A percentile compares a stretch with the other conserved stretches of the same genome.
Conservation (phyloP, 129 eudicot species). For the Chrysanthemum makinoi region DNA sequence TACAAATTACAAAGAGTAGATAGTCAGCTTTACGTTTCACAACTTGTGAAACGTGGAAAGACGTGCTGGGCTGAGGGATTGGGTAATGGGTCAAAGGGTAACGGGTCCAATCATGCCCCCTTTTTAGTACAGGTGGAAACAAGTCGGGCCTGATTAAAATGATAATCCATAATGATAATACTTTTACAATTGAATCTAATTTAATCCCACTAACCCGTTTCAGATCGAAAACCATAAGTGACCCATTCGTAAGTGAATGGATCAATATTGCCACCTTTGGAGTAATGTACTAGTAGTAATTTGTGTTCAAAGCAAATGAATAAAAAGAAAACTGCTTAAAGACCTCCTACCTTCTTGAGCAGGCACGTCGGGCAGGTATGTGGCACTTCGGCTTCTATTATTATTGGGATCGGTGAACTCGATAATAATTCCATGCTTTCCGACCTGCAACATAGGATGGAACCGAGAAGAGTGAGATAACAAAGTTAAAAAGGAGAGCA, state of each 20-base stretch:
- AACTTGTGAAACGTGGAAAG: not conserved
- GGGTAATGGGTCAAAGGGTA: not conserved
- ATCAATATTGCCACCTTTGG: not conserved
- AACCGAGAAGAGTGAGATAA: not conserved
- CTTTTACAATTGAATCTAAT: not conserved
- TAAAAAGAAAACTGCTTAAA: not conserved
- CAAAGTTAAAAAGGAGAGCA: not conserved
- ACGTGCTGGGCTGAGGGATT: not conserved
- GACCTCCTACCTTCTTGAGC: slow-evolving; percentile 72
- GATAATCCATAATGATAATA: too few species aligned
- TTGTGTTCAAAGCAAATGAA: not conserved
- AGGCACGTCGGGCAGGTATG: slow-evolving; percentile 90
- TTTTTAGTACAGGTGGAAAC: too few species aligned
- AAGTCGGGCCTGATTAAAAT: not conserved
- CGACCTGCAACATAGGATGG: slow-evolving; percentile 51
- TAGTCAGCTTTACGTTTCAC: not conserved
- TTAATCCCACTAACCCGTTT: not conserved
- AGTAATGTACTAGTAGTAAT: not conserved
- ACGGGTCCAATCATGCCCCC: too few species aligned
- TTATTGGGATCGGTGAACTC: slow-evolving; percentile 84
- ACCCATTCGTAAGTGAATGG: not conserved
- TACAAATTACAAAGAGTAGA: not conserved
- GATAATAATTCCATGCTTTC: slow-evolving; percentile 84
- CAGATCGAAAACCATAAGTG: not conserved
- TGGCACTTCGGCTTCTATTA: slow-evolving; percentile 78